Percentiles rank a stretch among this genome's conserved stretches.
These are phyloP conservation scores for Aphanoascus verrucosus DNA, from an alignment of 2,329 filamentous ascomycete species.

Conservation along the genomic window DNA sequence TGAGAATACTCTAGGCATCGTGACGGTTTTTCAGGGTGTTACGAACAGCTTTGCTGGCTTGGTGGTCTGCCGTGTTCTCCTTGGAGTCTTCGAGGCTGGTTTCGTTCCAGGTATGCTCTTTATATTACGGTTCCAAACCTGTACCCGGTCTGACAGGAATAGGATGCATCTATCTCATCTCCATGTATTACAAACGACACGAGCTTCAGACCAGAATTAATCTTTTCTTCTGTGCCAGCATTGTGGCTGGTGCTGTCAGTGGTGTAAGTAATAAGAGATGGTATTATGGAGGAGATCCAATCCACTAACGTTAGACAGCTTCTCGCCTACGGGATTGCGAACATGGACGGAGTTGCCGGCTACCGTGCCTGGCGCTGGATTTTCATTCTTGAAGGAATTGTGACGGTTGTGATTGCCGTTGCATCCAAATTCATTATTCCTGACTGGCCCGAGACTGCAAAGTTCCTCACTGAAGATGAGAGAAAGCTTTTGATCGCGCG, in stretches of 20 bases:
- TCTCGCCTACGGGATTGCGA: constrained; percentile 34
- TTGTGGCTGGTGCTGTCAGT: constrained; percentile 33
- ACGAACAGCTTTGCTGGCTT: constrained; percentile 33
- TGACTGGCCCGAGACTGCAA: constrained; percentile 37
- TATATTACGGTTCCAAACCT: not conserved
- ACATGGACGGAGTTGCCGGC: constrained; percentile 33
- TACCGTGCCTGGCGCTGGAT: constrained; percentile 39
- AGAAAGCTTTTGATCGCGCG: constrained; percentile 35
- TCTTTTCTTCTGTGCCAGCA: constrained; percentile 28
- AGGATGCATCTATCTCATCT: constrained; percentile 25
- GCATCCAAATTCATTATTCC: constrained; percentile 42
- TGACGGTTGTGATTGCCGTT: constrained; percentile 39
- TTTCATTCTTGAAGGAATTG: constrained; percentile 41
- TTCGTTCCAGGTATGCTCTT: constrained; percentile 27
- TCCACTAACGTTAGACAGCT: constrained; percentile 19
- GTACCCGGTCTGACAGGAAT: not conserved
- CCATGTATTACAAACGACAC: constrained; percentile 32
- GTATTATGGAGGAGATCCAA: not conserved
- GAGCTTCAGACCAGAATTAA: constrained; percentile 33
- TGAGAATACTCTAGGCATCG: constrained; percentile 23
- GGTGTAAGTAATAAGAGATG: constrained; percentile 21
- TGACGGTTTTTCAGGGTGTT: constrained; percentile 36
- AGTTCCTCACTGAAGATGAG: constrained; percentile 40
- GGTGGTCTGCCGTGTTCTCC: constrained; percentile 27
- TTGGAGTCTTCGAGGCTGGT: constrained; percentile 31